phyloP scores from a whole-genome alignment of 2,329 filamentous ascomycete species.

The Colletotrichum sp. region DNA sequence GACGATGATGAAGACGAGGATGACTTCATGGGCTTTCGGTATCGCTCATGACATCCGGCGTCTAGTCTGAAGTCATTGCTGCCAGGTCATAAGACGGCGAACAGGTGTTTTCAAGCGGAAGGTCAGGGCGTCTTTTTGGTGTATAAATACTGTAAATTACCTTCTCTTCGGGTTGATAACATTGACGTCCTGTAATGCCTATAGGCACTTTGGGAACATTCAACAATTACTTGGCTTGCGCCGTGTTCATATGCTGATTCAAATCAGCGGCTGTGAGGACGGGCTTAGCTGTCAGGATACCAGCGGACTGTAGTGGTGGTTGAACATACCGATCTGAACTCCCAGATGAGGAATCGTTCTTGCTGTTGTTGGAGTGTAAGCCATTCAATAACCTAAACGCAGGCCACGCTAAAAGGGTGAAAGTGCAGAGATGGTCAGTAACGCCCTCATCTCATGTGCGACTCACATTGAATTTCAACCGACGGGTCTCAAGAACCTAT shows the following conservation, averaged over 20 bases:
- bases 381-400: background rate
- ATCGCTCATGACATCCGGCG: conserved; percentile 32
- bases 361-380: background rate
- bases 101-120: background rate
- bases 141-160: conserved; percentile 18
- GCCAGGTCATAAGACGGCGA: background rate
- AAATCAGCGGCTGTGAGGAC: background rate
- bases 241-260: background rate
- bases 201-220: background rate
- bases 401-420: background rate
- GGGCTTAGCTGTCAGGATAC: background rate
- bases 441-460: background rate
- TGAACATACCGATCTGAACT: background rate
- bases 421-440: background rate
- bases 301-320: background rate
- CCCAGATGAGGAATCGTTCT: background rate
- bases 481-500: background rate
- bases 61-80: background rate
- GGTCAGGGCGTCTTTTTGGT: background rate
- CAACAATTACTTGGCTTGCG: background rate
- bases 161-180: conserved; percentile 14
- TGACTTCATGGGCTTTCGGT: conserved; percentile 65
- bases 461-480: background rate
- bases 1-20: conserved; percentile 56
- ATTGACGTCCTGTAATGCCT: background rate